phyloP scores from a whole-genome alignment of 345 rosid genomes.

The Dipteronia dyeriana region DNA sequence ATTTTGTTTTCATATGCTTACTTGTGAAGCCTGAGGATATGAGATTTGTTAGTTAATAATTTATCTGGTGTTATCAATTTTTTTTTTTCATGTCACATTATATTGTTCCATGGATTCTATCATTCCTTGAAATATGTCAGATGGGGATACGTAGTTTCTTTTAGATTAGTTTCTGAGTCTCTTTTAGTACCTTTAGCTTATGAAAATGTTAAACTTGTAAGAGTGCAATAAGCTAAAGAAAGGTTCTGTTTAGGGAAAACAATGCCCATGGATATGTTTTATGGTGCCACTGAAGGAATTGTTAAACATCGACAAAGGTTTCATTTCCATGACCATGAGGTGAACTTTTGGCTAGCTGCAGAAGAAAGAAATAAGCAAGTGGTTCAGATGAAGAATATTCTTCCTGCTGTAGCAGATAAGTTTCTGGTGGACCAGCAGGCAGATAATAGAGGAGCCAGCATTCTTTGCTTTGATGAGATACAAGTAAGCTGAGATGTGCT shows the following conservation, averaged over 20 bases:
- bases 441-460: constrained; percentile 68
- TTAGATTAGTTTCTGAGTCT: constrained; percentile 4
- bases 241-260: constrained; percentile 69
- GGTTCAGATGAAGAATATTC: constrained; percentile 77
- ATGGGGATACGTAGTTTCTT: neutral
- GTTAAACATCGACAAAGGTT: constrained; percentile 67
- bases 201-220: constrained; percentile 1
- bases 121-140: neutral
- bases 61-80: neutral
- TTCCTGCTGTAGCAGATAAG: constrained; percentile 87
- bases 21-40: neutral
- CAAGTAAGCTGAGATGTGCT: constrained; percentile 50
- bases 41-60: constrained; percentile 6
- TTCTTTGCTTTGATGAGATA: constrained; percentile 95
- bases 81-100: constrained; percentile 1
- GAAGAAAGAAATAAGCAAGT: constrained; percentile 89
- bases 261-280: constrained; percentile 98
- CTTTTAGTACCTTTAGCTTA: neutral
- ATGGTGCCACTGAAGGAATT: constrained; percentile 64
- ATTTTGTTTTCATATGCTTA: constrained; percentile 3
- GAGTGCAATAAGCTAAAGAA: constrained; percentile 3
- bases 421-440: constrained; percentile 64
- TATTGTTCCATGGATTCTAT: neutral
- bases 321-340: constrained; percentile 97
- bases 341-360: constrained; percentile 60